Conservation (phyloP, 495 filamentous ascomycete genomes). For the Eremomyces bilateralis region DNA sequence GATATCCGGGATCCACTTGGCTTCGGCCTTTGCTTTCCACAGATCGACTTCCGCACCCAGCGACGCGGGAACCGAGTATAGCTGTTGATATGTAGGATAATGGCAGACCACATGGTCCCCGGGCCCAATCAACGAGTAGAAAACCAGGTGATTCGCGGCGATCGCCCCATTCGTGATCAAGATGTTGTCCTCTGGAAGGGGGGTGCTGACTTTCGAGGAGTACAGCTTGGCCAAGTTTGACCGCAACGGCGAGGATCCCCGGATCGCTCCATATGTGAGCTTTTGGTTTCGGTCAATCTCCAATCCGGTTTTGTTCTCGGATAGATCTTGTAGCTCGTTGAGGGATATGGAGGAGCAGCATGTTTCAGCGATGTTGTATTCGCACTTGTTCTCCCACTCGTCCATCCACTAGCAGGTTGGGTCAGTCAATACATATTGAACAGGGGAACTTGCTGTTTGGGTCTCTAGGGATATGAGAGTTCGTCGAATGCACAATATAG, state of each 20-base stretch:
- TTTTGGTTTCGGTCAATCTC: slow-evolving; percentile 24
- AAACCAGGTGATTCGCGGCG: slow-evolving; percentile 54
- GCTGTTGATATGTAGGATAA: slow-evolving; percentile 76
- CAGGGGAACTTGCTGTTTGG: not conserved
- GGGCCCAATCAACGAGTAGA: slow-evolving; percentile 54
- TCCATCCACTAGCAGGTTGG: slow-evolving; percentile 58
- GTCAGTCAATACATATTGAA: not conserved
- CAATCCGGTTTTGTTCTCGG: slow-evolving; percentile 27
- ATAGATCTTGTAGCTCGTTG: slow-evolving; percentile 39
- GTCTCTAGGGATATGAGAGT: too few species aligned
- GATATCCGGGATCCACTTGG: slow-evolving; percentile 46
- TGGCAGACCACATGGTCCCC: slow-evolving; percentile 83
- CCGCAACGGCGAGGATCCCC: slow-evolving; percentile 24
- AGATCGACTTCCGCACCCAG: slow-evolving; percentile 63
- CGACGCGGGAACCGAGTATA: slow-evolving; percentile 54
- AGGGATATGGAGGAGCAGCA: slow-evolving; percentile 68
- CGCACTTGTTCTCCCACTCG: slow-evolving; percentile 47
- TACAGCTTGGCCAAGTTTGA: slow-evolving; percentile 44
- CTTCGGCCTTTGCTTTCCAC: slow-evolving; percentile 47
- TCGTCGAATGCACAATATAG: too few species aligned
- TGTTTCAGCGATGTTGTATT: slow-evolving; percentile 73
- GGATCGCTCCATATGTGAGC: slow-evolving; percentile 50
- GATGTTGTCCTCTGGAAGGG: slow-evolving; percentile 40
- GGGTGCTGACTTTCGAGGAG: slow-evolving; percentile 25
- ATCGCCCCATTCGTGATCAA: slow-evolving; percentile 69